Evolutionary conservation across 768 basidiomycete species (phyloP).

Genomic region (Mycena olivaceomarginata): DNA sequence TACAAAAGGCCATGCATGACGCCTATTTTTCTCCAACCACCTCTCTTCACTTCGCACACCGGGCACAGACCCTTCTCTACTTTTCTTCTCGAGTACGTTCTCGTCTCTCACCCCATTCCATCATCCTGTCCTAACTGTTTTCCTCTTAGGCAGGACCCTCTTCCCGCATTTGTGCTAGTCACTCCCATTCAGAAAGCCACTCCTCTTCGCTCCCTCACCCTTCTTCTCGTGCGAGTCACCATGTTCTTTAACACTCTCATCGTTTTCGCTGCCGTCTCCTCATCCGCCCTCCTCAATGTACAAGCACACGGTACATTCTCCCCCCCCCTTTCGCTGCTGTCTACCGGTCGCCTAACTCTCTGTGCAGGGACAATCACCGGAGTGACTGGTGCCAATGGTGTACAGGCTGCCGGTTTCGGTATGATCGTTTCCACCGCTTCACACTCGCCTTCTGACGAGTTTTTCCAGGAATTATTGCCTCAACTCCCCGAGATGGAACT

Average conservation of each 20-base stretch:
- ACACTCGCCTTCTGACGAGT: neutral
- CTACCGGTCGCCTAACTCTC: neutral
- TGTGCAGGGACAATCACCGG: slow-evolving; percentile 33
- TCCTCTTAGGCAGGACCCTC: slow-evolving; percentile 19
- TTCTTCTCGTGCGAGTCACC: slow-evolving; percentile 39
- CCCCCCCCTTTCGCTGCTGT: neutral
- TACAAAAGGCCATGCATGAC: slow-evolving; percentile 35
- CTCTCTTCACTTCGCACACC: slow-evolving; percentile 39
- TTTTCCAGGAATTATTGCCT: slow-evolving; percentile 35
- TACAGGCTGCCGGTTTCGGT: slow-evolving; percentile 29
- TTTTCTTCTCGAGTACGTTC: slow-evolving; percentile 29
- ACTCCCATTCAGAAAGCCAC: slow-evolving; percentile 21
- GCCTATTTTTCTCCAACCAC: slow-evolving; percentile 31
- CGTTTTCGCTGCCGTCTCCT: slow-evolving; percentile 30
- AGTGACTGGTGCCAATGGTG: slow-evolving; percentile 40
- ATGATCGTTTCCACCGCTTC: neutral
- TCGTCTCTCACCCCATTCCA: neutral
- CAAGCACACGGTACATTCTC: slow-evolving; percentile 35
- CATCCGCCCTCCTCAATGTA: slow-evolving; percentile 27
- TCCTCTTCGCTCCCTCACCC: slow-evolving; percentile 4
- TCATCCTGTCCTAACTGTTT: neutral
- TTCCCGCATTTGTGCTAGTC: slow-evolving; percentile 38
- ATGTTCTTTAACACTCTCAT: slow-evolving; percentile 43
- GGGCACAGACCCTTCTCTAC: slow-evolving; percentile 37
- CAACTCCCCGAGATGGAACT: slow-evolving; percentile 35